phyloP scores from a whole-genome alignment of 352 stramenopile genomes.

The Discostella stelligera region DNA sequence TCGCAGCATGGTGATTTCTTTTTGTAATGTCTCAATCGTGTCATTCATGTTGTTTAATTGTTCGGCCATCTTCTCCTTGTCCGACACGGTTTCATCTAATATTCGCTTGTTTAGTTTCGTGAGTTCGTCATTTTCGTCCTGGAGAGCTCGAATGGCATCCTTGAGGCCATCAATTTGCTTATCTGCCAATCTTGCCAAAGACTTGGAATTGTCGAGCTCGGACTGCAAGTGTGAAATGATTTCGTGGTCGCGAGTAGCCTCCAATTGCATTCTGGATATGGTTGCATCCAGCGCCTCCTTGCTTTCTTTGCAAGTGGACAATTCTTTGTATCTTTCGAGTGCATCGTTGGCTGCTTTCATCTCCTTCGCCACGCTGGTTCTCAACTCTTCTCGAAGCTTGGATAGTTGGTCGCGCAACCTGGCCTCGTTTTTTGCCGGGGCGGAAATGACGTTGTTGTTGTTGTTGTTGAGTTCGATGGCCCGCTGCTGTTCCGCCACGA shows the following conservation, averaged over 20 bases:
- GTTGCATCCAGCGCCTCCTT: slow-evolving; percentile 51
- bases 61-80: slow-evolving; percentile 71
- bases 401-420: slow-evolving; percentile 67
- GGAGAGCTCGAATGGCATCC: slow-evolving; percentile 68
- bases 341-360: slow-evolving; percentile 43
- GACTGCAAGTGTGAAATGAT: slow-evolving; percentile 62
- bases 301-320: slow-evolving; percentile 56
- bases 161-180: slow-evolving; percentile 80
- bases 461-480: slow-evolving; percentile 25
- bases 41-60: slow-evolving; percentile 80
- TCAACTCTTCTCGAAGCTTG: slow-evolving; percentile 68
- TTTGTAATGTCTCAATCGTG: slow-evolving; percentile 70
- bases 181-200: slow-evolving; percentile 66
- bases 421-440: slow-evolving; percentile 48
- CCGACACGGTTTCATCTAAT: slow-evolving; percentile 56
- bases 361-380: slow-evolving; percentile 58
- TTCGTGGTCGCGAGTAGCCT: slow-evolving; percentile 52
- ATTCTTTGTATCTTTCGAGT: slow-evolving; percentile 54
- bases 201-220: slow-evolving; percentile 67
- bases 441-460: slow-evolving; percentile 13
- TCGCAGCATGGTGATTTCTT: slow-evolving; percentile 67
- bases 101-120: slow-evolving; percentile 70
- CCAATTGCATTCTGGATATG: slow-evolving; percentile 61
- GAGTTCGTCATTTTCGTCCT: slow-evolving; percentile 76
- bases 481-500: slow-evolving; percentile 47